Conservation (phyloP, 768 basidiomycete species). For the Chiua virens region DNA sequence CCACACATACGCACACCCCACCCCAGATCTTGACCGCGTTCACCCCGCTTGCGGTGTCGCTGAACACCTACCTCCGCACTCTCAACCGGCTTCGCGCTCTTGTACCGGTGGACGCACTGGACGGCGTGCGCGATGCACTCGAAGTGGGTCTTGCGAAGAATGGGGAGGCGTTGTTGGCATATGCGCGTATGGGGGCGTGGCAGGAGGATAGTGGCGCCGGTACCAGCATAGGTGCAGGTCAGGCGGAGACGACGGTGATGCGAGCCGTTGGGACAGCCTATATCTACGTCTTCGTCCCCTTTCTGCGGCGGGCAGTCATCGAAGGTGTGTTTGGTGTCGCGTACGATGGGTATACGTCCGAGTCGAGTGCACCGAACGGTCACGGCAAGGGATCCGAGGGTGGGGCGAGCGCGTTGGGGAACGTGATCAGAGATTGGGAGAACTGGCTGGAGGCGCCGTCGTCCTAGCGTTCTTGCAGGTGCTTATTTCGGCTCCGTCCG, state of each 20-base stretch:
- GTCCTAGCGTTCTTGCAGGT: background rate
- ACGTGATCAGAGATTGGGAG: constrained; percentile 27
- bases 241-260: constrained; percentile 35
- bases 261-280: constrained; percentile 58
- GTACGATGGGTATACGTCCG: constrained; percentile 8
- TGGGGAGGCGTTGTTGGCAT: constrained; percentile 47
- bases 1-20: constrained; percentile 51
- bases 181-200: constrained; percentile 35
- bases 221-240: no score
- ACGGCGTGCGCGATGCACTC: constrained; percentile 48
- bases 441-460: constrained; percentile 25
- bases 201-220: constrained; percentile 30
- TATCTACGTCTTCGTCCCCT: constrained; percentile 64
- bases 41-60: constrained; percentile 69
- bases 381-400: background rate
- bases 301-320: constrained; percentile 63
- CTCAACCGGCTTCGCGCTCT: constrained; percentile 83
- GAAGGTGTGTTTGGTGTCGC: constrained; percentile 69
- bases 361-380: constrained; percentile 3
- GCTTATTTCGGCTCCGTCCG: no score
- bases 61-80: constrained; percentile 70
- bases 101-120: constrained; percentile 62
- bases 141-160: constrained; percentile 50
- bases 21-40: constrained; percentile 72
- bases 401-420: constrained; percentile 2